These are phyloP conservation scores for Mycena albidolilacea DNA, from an alignment of 768 basidiomycete species.

Conservation along the genomic window DNA sequence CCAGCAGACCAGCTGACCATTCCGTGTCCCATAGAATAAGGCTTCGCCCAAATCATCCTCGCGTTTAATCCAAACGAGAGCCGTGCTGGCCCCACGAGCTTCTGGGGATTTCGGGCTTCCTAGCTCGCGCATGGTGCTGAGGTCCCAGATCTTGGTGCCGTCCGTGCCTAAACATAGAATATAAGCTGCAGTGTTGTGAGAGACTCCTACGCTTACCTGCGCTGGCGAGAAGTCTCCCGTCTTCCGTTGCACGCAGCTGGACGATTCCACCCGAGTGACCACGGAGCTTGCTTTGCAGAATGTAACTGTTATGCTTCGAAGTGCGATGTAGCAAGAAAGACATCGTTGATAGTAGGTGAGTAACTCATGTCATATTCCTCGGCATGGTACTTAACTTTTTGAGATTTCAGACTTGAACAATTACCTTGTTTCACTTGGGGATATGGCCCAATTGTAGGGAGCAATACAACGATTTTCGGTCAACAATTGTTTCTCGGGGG, in stretches of 20 bases:
- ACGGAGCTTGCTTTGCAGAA: slow-evolving; percentile 21
- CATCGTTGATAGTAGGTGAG: slow-evolving; percentile 20
- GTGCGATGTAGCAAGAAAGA: slow-evolving; percentile 24
- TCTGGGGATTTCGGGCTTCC: slow-evolving; percentile 20
- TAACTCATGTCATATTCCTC: slow-evolving; percentile 4
- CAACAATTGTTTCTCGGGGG: slow-evolving; percentile 22
- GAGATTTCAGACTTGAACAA: background rate
- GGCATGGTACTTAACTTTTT: slow-evolving; percentile 20
- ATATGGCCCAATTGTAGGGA: background rate
- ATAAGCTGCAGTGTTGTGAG: background rate
- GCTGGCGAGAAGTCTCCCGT: slow-evolving; percentile 35
- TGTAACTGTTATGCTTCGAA: slow-evolving; percentile 26
- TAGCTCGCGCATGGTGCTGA: slow-evolving; percentile 26
- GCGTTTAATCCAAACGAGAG: slow-evolving; percentile 37
- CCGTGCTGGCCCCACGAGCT: slow-evolving; percentile 34
- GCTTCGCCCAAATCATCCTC: slow-evolving; percentile 37
- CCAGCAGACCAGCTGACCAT: slow-evolving; percentile 41
- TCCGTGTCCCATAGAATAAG: slow-evolving; percentile 38
- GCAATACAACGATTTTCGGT: background rate
- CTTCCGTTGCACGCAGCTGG: slow-evolving; percentile 26
- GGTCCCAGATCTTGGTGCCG: slow-evolving; percentile 36
- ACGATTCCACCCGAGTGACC: slow-evolving; percentile 36
- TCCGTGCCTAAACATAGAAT: slow-evolving; percentile 23
- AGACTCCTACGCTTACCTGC: slow-evolving; percentile 26
- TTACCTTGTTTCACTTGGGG: slow-evolving; percentile 10